Base-by-base conservation (phyloP, 2,329 filamentous ascomycete species). In the Diaporthe sp. region DNA sequence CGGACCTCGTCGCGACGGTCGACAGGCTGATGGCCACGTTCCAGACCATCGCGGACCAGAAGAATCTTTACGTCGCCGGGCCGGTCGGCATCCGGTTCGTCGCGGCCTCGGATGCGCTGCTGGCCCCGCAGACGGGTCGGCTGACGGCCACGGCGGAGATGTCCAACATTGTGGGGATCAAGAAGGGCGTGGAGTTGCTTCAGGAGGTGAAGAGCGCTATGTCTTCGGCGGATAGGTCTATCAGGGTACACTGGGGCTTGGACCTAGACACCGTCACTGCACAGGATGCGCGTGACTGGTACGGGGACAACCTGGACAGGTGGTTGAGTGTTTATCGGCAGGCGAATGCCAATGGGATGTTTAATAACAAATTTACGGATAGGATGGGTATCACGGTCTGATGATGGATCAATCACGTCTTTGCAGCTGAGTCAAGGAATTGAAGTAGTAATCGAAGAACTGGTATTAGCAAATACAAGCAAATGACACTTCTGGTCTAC, bases 331-430 rank as follows among this genome's bases (percentile, higher is more conserved):
- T 81, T 17, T 79, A 78, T 61, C 51, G 71, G 31, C 49, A 76
- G 51, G 72, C 80, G 22, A 80, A 81, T 61, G 67, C 72, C n/a
- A 78, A 76, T 12, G 80, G 79, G 25, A 81, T 81, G 79, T 81
- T 81, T 75, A 79, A 80, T 75, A 81, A 80, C 74, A 77, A 72
- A 39, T 81, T 80, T 22, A 80, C 80, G 0, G 76, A 80, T 2
- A 75, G 80, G n/a, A 67, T 81, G 10, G 76, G 78, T 12, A 68
- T 68, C 13, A 68, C 62, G 31, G 46, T n/a, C n/a, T n/a, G n/a
- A n/a, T n/a, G n/a, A n/a, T n/a, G n/a, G n/a, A n/a, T n/a, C n/a
- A n/a, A n/a, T n/a, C n/a, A n/a, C n/a, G n/a, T n/a, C n/a, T n/a
- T n/a, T n/a, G 28, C 31, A n/a, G 22, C 9, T 12, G 19, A 4